Conservation (phyloP, 2,329 filamentous ascomycete species). For the Daldinia sp. region DNA sequence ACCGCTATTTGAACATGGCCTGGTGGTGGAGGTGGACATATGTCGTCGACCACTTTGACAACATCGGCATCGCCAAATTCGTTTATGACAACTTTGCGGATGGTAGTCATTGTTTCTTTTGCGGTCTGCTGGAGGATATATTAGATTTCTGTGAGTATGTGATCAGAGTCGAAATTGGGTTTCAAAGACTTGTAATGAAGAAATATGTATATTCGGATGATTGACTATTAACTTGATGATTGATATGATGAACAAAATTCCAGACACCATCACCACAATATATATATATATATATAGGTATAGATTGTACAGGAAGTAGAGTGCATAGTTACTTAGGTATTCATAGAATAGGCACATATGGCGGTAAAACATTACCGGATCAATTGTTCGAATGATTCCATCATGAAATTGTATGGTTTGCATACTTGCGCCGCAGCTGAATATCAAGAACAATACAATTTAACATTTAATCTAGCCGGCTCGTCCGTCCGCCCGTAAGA, state of each 20-base stretch:
- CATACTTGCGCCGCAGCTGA: background rate
- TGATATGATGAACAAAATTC: background rate
- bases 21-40: slow-evolving; percentile 53
- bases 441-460: background rate
- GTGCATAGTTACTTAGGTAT: too few species aligned
- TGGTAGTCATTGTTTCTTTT: slow-evolving; percentile 42
- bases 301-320: background rate
- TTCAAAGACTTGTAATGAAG: background rate
- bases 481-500: background rate
- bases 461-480: slow-evolving; percentile 13
- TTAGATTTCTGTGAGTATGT: background rate
- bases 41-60: slow-evolving; percentile 52
- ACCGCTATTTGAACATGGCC: slow-evolving; percentile 59
- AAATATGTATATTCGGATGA: background rate
- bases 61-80: slow-evolving; percentile 56
- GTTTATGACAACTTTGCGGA: slow-evolving; percentile 60
- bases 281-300: slow-evolving; percentile 9
- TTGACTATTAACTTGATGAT: background rate
- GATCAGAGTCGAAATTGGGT: background rate
- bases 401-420: background rate
- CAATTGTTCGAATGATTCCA: background rate
- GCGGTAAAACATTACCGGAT: background rate
- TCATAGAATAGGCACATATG: too few species aligned
- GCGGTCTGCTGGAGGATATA: background rate
- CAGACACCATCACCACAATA: background rate